Conservation (phyloP, 306 rosid genomes). For the Gleditsia sinensis region DNA sequence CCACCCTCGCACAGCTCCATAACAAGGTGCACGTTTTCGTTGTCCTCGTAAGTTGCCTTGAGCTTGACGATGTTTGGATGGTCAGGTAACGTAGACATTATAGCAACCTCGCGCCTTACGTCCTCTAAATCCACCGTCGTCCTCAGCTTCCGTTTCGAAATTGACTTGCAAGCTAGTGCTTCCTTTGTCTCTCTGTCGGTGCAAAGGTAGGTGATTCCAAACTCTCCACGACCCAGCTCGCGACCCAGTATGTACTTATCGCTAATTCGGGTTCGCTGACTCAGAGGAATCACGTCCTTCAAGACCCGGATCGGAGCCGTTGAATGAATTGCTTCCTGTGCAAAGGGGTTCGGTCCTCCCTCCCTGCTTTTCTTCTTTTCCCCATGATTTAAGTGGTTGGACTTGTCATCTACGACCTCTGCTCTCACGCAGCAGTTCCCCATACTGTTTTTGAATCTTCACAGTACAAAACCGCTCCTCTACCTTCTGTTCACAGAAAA, state of each 20-base stretch:
- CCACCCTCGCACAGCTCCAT: conserved; percentile 93
- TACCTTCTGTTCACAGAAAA: background rate
- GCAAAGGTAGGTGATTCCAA: conserved; percentile 91
- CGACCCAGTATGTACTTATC: conserved; percentile 90
- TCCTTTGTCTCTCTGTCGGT: conserved; percentile 87
- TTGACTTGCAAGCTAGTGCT: conserved; percentile 90
- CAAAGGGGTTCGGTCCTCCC: conserved; percentile 50
- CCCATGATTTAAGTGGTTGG: background rate
- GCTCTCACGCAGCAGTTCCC: conserved; percentile 84
- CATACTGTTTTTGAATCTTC: conserved; percentile 41
- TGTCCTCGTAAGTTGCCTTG: conserved; percentile 73
- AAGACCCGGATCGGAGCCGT: conserved; percentile 85
- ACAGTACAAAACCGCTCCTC: background rate
- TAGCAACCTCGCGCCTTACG: conserved; percentile 84
- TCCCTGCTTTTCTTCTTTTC: conserved; percentile 49
- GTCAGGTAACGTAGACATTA: conserved; percentile 81
- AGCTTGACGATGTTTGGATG: conserved; percentile 77
- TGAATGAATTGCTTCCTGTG: conserved; percentile 48
- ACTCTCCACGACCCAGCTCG: conserved; percentile 97
- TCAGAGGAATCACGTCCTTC: conserved; percentile 69
- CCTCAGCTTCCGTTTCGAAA: conserved; percentile 86
- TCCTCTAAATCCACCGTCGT: conserved; percentile 84
- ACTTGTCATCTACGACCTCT: conserved; percentile 44
- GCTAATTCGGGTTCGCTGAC: conserved; percentile 69
- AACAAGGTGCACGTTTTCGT: conserved; percentile 81